Evolutionary conservation across 306 rosid species (phyloP), one percentile per base, ranked within the genome.

Genomic region (Sindora glabra): DNA sequence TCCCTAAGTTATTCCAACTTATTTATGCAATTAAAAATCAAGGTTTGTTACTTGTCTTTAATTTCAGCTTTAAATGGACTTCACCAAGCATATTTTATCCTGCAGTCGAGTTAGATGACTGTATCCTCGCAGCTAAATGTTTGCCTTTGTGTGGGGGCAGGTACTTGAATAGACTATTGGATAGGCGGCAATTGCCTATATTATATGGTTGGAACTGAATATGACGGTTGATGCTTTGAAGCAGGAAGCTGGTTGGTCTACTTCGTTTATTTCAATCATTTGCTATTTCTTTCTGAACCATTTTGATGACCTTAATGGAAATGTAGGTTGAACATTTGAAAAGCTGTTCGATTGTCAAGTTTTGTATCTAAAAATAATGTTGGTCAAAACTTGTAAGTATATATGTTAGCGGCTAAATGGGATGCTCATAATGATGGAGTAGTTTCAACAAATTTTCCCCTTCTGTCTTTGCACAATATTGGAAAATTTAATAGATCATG

Each of bases 211-310:
- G 30, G 15, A 19, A 12, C 36, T 45, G 30, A 8, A 45, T 12
- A 0, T 45, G 29, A 45, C 12, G 56, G 24, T 11, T 21, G 24
- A 23, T 57, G 24, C 63, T 42, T 0, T 38, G 48, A 57, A 63
- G 63, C 64, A 48, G 45, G 53, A 62, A 56, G 67, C 74, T 36
- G 53, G 62, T 39, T 37, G 66, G 32, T 45, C 30, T 11, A 16
- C 24, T 57, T 23, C 1, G 41, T 11, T 47, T 15, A n/a, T 10
- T 48, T 47, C 16, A 6, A 2, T 58, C 21, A n/a, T 8, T 40
- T 59, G 10, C 45, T 44, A 21, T 46, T 24, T 18, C 14, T 42
- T 27, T 5, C 17, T 30, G 24, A 21, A 41, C 21, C 40, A 55
- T 50, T 37, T 40, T 2, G n/a, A n/a, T 30, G 54, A 5, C 27